Evolutionary conservation across 2,329 filamentous ascomycete species (phyloP).

Genomic region (Acrocalymma vagum): DNA sequence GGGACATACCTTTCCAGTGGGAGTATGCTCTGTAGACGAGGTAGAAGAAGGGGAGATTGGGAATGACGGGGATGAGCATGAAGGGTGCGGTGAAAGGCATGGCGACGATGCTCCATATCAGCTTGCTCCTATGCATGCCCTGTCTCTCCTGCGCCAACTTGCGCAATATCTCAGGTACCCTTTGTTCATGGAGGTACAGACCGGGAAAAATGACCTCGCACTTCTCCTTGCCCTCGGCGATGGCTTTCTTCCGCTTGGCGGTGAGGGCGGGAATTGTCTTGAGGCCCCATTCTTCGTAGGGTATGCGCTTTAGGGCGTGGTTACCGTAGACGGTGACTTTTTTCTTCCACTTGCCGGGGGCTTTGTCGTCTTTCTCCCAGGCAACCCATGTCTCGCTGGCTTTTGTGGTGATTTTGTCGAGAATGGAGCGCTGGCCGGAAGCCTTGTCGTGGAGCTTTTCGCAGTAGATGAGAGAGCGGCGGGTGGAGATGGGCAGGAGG

Average conservation of each 20-base stretch:
- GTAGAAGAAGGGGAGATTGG: slow-evolving; percentile 97
- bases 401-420: slow-evolving; percentile 75
- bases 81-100: slow-evolving; percentile 81
- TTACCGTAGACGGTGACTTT: slow-evolving; percentile 88
- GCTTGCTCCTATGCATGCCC: slow-evolving; percentile 74
- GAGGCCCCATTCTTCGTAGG: slow-evolving; percentile 96
- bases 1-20: slow-evolving; percentile 39
- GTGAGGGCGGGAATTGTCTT: slow-evolving; percentile 91
- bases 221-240: slow-evolving; percentile 68
- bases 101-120: slow-evolving; percentile 74
- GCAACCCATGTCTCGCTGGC: slow-evolving; percentile 80
- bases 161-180: slow-evolving; percentile 71
- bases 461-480: slow-evolving; percentile 90
- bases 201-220: slow-evolving; percentile 81
- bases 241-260: slow-evolving; percentile 69
- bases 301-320: slow-evolving; percentile 82
- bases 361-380: slow-evolving; percentile 83
- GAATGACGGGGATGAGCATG: slow-evolving; percentile 83
- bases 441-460: slow-evolving; percentile 71
- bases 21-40: slow-evolving; percentile 81
- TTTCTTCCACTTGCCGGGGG: slow-evolving; percentile 78
- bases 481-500: slow-evolving; percentile 90
- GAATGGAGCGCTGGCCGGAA: slow-evolving; percentile 59
- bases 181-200: slow-evolving; percentile 70
- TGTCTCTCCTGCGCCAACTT: slow-evolving; percentile 82